These are phyloP conservation scores for Cyclotella baltica DNA, from an alignment of 108 stramenopile species.

Conservation along the genomic window DNA sequence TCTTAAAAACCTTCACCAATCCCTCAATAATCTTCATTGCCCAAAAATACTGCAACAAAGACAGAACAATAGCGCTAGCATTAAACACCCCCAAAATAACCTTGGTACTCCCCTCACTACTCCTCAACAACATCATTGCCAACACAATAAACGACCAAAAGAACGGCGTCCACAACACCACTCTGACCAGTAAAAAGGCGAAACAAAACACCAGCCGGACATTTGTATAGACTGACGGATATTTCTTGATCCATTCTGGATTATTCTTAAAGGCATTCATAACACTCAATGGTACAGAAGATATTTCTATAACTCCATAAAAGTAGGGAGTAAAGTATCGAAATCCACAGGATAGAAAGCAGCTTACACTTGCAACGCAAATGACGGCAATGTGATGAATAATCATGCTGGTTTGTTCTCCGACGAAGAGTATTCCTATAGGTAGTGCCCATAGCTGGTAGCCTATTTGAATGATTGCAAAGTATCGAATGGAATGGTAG, in stretches of 20 bases:
- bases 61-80: conserved; percentile 27
- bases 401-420: conserved; percentile 70
- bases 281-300: conserved; percentile 61
- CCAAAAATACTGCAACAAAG: conserved; percentile 55
- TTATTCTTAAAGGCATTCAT: conserved; percentile 80
- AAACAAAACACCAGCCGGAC: conserved; percentile 40
- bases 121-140: conserved; percentile 25
- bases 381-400: conserved; percentile 76
- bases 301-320: conserved; percentile 70
- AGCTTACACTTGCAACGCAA: conserved; percentile 44
- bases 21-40: conserved; percentile 46
- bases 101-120: conserved; percentile 21
- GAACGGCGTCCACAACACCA: conserved; percentile 50
- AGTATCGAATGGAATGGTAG: conserved; percentile 48
- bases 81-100: conserved; percentile 25
- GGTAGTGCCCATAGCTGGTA: conserved; percentile 82
- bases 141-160: conserved; percentile 38
- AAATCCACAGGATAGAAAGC: conserved; percentile 65
- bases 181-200: conserved; percentile 42
- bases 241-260: conserved; percentile 44
- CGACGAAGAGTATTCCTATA: conserved; percentile 57
- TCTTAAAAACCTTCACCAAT: conserved; percentile 20
- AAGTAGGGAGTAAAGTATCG: conserved; percentile 68
- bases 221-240: conserved; percentile 43
- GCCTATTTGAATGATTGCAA: conserved; percentile 67